These are phyloP conservation scores for Daedaleopsis sinensis DNA, from an alignment of 768 basidiomycete species.

Conservation along the genomic window DNA sequence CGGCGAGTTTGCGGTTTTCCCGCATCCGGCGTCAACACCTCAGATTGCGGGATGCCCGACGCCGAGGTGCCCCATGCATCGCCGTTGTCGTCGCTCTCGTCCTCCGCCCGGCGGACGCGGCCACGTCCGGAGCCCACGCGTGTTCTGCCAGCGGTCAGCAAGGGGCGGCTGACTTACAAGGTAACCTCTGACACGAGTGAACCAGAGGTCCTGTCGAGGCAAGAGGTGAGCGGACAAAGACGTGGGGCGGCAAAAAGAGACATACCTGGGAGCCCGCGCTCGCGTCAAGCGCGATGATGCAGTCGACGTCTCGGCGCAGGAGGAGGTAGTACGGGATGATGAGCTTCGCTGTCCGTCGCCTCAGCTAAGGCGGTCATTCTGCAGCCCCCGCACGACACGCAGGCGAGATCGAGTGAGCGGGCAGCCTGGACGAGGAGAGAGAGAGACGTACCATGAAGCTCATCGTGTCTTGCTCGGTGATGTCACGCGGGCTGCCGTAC, in stretches of 20 bases:
- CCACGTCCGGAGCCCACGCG: constrained; percentile 29
- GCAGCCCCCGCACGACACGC: not conserved
- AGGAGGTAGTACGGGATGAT: constrained; percentile 32
- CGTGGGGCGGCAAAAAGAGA: not conserved
- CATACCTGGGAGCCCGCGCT: constrained; percentile 30
- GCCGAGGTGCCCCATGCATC: not conserved
- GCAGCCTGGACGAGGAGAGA: not conserved
- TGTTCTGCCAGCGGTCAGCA: constrained; percentile 19
- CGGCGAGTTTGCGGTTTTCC: constrained; percentile 27
- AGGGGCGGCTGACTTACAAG: not conserved
- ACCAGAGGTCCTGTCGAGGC: constrained; percentile 28
- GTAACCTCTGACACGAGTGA: constrained; percentile 30
- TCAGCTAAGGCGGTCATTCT: not conserved
- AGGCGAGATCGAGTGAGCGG: not conserved
- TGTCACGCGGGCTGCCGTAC: constrained; percentile 24
- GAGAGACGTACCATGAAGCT: constrained; percentile 25
- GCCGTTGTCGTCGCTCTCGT: no score
- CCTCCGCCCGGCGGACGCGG: constrained; percentile 16
- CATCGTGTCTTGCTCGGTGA: constrained; percentile 26
- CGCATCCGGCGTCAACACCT: constrained; percentile 10
- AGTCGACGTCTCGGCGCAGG: constrained; percentile 29
- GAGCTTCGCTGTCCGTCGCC: constrained; percentile 23
- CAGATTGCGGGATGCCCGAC: constrained; percentile 5
- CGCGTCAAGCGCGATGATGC: constrained; percentile 31
- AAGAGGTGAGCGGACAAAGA: not conserved